phyloP scores from a whole-genome alignment of 257 asterid genomes.

The Avicennia marina region DNA sequence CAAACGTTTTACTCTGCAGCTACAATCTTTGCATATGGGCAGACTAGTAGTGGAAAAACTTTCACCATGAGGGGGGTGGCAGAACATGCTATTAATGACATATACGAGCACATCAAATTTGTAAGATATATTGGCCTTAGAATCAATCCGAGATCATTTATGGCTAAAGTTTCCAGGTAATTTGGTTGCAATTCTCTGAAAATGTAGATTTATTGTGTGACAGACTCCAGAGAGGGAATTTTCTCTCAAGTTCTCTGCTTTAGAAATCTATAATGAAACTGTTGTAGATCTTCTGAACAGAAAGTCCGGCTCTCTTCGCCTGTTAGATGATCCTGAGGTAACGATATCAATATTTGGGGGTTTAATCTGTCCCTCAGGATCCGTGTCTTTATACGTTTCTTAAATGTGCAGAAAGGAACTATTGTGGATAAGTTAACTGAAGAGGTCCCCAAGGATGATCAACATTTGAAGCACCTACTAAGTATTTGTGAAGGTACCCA shows the following conservation, averaged over 20 bases:
- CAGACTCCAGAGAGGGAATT: slow-evolving; percentile 84
- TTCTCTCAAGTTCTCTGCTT: slow-evolving; percentile 77
- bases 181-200: slow-evolving; percentile 12
- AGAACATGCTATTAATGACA: slow-evolving; percentile 78
- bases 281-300: slow-evolving; percentile 87
- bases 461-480: slow-evolving; percentile 67
- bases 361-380: neutral
- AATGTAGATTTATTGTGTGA: slow-evolving; percentile 11
- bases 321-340: slow-evolving; percentile 96
- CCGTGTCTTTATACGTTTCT: slow-evolving; percentile 9
- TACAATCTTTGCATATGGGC: slow-evolving; percentile 93
- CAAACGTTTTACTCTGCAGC: slow-evolving; percentile 51
- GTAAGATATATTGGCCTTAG: slow-evolving; percentile 32
- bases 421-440: slow-evolving; percentile 80
- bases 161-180: neutral
- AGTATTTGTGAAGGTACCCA: slow-evolving; percentile 85
- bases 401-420: slow-evolving; percentile 75
- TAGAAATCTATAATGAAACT: slow-evolving; percentile 92
- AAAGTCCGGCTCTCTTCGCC: slow-evolving; percentile 79
- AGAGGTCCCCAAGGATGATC: slow-evolving; percentile 67
- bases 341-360: slow-evolving; percentile 1
- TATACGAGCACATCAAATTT: slow-evolving; percentile 59
- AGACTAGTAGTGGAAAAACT: slow-evolving; percentile 96
- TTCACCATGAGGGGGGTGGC: slow-evolving; percentile 94
- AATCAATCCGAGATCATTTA: neutral